These are phyloP conservation scores for Fusarium oligoseptatum DNA, from an alignment of 2,329 filamentous ascomycete genomes.

Conservation along the genomic window DNA sequence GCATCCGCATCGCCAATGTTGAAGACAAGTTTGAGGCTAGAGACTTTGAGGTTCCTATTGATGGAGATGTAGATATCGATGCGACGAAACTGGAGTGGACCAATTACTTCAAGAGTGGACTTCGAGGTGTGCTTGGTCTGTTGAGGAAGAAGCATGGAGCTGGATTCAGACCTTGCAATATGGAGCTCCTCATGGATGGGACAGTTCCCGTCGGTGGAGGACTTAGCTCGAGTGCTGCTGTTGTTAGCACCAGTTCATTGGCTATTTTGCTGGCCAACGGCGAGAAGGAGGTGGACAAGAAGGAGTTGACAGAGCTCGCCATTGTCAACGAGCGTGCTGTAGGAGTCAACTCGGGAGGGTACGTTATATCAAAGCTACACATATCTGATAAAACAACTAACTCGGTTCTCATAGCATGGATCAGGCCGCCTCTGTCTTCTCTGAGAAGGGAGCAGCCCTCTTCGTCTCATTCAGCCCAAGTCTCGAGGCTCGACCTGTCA, in stretches of 20 bases:
- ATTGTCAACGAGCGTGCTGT: conserved; percentile 95
- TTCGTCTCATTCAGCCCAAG: conserved; percentile 90
- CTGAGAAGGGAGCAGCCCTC: conserved; percentile 84
- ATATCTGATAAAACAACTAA: background rate
- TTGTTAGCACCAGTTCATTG: conserved; percentile 90
- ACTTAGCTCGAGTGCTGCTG: conserved; percentile 92
- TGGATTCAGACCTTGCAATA: conserved; percentile 74
- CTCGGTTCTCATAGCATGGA: conserved; percentile 79
- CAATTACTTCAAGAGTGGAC: conserved; percentile 97
- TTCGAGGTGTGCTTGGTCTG: conserved; percentile 84
- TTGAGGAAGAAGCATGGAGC: conserved; percentile 75
- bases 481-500: conserved; percentile 81
- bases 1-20: conserved; percentile 84
- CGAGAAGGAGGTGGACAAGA: conserved; percentile 84
- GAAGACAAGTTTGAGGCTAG: conserved; percentile 81
- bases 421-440: conserved; percentile 95
- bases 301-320: conserved; percentile 89
- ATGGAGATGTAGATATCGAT: conserved; percentile 82
- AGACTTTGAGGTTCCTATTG: conserved; percentile 78
- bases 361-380: conserved; percentile 49
- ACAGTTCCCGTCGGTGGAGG: conserved; percentile 93
- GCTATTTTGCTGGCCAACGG: conserved; percentile 91
- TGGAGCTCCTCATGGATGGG: conserved; percentile 92
- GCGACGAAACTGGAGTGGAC: conserved; percentile 91
- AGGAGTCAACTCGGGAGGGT: conserved; percentile 96